These are phyloP conservation scores for Russula brevipes DNA, from an alignment of 768 basidiomycete species.

Conservation along the genomic window DNA sequence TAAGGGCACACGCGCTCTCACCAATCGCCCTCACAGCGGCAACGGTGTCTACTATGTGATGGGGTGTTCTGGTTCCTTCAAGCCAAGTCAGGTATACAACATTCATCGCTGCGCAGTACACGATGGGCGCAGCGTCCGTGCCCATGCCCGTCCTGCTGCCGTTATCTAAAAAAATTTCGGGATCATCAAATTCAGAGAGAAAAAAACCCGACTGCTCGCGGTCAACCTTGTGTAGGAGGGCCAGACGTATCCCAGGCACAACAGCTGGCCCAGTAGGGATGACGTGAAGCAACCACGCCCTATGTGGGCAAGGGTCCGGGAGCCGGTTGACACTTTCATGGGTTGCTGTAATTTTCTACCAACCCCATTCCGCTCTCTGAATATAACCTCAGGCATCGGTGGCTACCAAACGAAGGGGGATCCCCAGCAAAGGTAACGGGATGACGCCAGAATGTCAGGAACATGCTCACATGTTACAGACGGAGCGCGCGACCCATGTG, in stretches of 20 bases:
- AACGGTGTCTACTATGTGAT: neutral
- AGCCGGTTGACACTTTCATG: neutral
- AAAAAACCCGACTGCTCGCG: neutral
- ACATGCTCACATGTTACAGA: constrained; percentile 9
- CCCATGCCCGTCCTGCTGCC: neutral
- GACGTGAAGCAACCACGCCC: neutral
- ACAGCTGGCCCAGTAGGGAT: neutral
- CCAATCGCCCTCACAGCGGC: neutral
- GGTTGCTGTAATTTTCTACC: neutral
- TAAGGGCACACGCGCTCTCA: neutral
- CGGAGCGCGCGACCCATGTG: constrained; percentile 9
- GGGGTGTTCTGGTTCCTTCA: too few species aligned
- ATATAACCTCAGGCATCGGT: neutral
- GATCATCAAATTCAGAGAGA: neutral
- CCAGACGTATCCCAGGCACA: neutral
- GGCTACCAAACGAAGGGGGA: neutral
- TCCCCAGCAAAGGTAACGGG: neutral
- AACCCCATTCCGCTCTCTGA: neutral
- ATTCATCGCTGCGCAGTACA: neutral
- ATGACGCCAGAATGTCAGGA: constrained; percentile 5
- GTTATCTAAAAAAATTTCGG: neutral
- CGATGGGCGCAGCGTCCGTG: neutral
- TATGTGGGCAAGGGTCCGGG: neutral
- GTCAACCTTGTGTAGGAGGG: neutral
- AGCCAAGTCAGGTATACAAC: neutral